Evolutionary conservation across 202 grass and related monocot species (phyloP).

Genomic region (Musa balbisiana): DNA sequence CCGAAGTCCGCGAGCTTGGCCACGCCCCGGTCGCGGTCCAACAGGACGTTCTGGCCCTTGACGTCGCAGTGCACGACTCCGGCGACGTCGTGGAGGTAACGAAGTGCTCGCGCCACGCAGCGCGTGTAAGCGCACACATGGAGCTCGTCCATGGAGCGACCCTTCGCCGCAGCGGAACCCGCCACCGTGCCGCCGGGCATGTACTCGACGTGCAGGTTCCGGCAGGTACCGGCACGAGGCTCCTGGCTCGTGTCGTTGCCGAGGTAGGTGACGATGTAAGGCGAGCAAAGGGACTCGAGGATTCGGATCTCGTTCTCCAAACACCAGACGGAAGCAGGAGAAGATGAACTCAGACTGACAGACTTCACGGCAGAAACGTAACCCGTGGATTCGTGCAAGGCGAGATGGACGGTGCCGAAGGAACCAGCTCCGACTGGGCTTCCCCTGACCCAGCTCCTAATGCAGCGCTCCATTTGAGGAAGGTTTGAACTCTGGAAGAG

Average conservation of each 20-base stretch:
- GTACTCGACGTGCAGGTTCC: slow-evolving; percentile 86
- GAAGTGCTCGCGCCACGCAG: slow-evolving; percentile 46
- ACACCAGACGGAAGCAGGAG: slow-evolving; percentile 23
- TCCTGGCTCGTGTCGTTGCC: slow-evolving; percentile 39
- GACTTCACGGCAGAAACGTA: slow-evolving; percentile 14
- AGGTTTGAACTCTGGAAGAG: neutral
- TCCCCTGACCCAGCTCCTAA: neutral
- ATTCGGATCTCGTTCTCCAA: slow-evolving; percentile 84
- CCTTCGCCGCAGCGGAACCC: slow-evolving; percentile 28
- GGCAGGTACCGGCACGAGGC: neutral
- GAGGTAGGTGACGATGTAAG: slow-evolving; percentile 65
- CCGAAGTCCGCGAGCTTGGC: slow-evolving; percentile 83
- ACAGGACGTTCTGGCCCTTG: slow-evolving; percentile 81
- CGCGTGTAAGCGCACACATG: slow-evolving; percentile 33
- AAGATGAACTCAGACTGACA: neutral
- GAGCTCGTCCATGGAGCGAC: slow-evolving; percentile 29
- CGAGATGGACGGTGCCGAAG: slow-evolving; percentile 6
- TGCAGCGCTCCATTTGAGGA: neutral
- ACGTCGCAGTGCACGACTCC: slow-evolving; percentile 88
- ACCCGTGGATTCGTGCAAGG: neutral
- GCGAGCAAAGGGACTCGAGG: slow-evolving; percentile 47
- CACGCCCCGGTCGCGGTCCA: slow-evolving; percentile 11
- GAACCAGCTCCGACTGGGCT: neutral
- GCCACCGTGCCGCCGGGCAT: slow-evolving; percentile 50
- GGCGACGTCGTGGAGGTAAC: slow-evolving; percentile 61